phyloP scores from a whole-genome alignment of 2,329 filamentous ascomycete genomes.

The Aspergillus versicolor region DNA sequence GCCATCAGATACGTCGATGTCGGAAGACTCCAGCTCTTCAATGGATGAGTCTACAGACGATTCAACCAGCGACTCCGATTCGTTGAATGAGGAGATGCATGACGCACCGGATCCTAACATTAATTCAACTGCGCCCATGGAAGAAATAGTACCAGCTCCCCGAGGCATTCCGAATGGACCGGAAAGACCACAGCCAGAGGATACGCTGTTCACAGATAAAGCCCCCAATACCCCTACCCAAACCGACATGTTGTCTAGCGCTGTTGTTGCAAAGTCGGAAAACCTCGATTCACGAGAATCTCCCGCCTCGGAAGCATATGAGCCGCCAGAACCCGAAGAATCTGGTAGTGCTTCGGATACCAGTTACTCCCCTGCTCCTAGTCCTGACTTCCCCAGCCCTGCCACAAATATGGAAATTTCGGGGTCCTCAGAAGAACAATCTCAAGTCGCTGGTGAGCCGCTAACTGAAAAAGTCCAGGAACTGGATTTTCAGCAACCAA shows the following conservation, averaged over 20 bases:
- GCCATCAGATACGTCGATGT: slow-evolving; percentile 23
- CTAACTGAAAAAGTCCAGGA: slow-evolving; percentile 34
- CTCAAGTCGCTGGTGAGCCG: slow-evolving; percentile 26
- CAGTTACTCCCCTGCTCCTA: slow-evolving; percentile 44
- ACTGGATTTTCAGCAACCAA: slow-evolving; percentile 21
- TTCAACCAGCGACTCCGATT: slow-evolving; percentile 20
- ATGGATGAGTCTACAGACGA: slow-evolving; percentile 41
- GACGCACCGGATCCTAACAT: slow-evolving; percentile 3
- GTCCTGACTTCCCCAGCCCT: slow-evolving; percentile 37
- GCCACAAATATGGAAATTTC: slow-evolving; percentile 25
- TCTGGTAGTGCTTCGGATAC: slow-evolving; percentile 27
- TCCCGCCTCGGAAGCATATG: slow-evolving; percentile 53
- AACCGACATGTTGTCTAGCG: slow-evolving; percentile 2
- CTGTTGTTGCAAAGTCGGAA: slow-evolving; percentile 11
- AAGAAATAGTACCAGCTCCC: neutral
- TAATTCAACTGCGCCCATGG: neutral
- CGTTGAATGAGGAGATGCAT: slow-evolving; percentile 16
- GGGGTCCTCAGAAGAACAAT: slow-evolving; percentile 21
- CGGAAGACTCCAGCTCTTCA: slow-evolving; percentile 33
- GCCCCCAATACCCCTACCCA: slow-evolving; percentile 2
- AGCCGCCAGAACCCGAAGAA: slow-evolving; percentile 50
- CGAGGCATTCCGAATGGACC: slow-evolving; percentile 3
- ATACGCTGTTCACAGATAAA: slow-evolving; percentile 2
- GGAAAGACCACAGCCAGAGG: neutral
- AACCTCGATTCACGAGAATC: slow-evolving; percentile 26